These are phyloP conservation scores for Acidiella bohemica DNA, from an alignment of 495 filamentous ascomycete species.

Conservation along the genomic window DNA sequence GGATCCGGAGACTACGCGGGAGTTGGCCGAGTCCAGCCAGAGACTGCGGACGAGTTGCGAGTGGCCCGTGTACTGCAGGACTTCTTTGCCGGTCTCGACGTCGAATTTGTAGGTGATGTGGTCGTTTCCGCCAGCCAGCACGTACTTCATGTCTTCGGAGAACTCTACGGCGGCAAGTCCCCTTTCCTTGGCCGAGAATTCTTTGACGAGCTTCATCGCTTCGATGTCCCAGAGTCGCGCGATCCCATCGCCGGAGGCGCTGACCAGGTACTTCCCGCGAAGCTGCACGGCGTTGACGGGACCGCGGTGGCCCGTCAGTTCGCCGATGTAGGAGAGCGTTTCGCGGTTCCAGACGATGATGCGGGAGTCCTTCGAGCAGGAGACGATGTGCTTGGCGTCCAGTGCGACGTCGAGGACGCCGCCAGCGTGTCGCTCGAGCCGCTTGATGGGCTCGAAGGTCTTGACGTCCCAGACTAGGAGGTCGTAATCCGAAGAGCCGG, in stretches of 20 bases:
- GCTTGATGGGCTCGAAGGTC: slow-evolving; percentile 61
- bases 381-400: slow-evolving; percentile 81
- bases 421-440: slow-evolving; percentile 61
- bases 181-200: slow-evolving; percentile 73
- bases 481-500: slow-evolving; percentile 80
- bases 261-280: slow-evolving; percentile 78
- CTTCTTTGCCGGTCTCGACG: slow-evolving; percentile 71
- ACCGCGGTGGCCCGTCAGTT: slow-evolving; percentile 68
- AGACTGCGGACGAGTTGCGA: slow-evolving; percentile 69
- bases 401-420: slow-evolving; percentile 90
- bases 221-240: slow-evolving; percentile 92
- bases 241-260: slow-evolving; percentile 80
- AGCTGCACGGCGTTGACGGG: slow-evolving; percentile 94
- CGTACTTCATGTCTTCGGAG: slow-evolving; percentile 73
- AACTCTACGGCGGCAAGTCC: slow-evolving; percentile 94
- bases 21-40: slow-evolving; percentile 71
- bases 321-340: slow-evolving; percentile 57
- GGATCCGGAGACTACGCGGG: slow-evolving; percentile 74
- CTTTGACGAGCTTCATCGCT: slow-evolving; percentile 69
- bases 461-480: slow-evolving; percentile 84
- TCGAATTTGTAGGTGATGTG: slow-evolving; percentile 89
- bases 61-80: slow-evolving; percentile 66
- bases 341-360: slow-evolving; percentile 87
- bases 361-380: slow-evolving; percentile 84
- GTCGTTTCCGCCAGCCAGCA: slow-evolving; percentile 89